Base-by-base conservation (phyloP, 495 filamentous ascomycete species). In the Aspergillus baeticus region DNA sequence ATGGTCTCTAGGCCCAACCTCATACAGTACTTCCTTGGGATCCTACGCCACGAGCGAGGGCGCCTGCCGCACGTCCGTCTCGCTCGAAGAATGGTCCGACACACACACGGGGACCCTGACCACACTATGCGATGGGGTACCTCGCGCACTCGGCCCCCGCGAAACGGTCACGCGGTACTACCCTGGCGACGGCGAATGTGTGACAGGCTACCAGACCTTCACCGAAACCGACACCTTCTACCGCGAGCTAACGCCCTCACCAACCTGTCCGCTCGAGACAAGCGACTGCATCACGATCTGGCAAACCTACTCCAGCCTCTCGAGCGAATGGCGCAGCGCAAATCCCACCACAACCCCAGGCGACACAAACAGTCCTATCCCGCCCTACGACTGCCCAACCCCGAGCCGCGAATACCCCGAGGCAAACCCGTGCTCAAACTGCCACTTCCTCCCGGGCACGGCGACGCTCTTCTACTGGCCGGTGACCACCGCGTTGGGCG, bases 391-490 rank as follows among this genome's bases (percentile, higher is more conserved):
- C 26, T 68, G 65, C 44, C 62, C 62, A 1, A 23, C 45, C 2
- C 54, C 63, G 0, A 23, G 38, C 10, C 37, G 48, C 17, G 36
- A 49, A 8, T 61, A 64, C 38, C 50, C 60, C 18, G 63, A 63
- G 15, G 42, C 42, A 29, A 49, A 68, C 22, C 60, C 60, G 5
- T 68, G 65, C 51, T 45, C 60, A 5, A 39, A 38, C 11, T 68
- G 63, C 43, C 65, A 65, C 43, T 63, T 61, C 38, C 56, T 68
- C 46, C 65, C 65, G 4, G 63, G 34, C n/a, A 60, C 56, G 5
- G 65, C 65, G 7, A 68, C 65, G n/a, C 46, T 68, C 39, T 68
- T 63, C 47, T 68, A 65, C 60, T 68, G 65, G 65, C 65, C 65
- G 13, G 61, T 61, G 23, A 56, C 51, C 18, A 65, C 65, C 31